These are phyloP conservation scores for Mucor indicus DNA, from an alignment of 371 early-diverging fungal species.

Conservation along the genomic window DNA sequence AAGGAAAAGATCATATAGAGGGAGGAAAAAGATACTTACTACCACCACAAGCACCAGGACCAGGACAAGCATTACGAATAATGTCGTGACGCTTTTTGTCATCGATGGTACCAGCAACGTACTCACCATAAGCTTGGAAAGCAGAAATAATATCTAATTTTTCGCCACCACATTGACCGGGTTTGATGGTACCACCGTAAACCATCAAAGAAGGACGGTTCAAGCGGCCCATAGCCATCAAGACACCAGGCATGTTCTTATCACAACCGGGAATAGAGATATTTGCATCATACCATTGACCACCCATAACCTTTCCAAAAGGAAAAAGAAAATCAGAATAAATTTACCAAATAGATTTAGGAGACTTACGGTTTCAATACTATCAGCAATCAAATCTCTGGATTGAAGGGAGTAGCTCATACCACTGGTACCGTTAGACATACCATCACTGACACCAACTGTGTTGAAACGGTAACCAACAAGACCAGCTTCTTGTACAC, in stretches of 20 bases:
- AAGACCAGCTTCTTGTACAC: conserved; percentile 84
- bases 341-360: neutral
- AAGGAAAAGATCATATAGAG: neutral
- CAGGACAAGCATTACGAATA: conserved; percentile 90
- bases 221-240: conserved; percentile 91
- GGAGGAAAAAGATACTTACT: conserved; percentile 32
- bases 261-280: conserved; percentile 88
- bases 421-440: conserved; percentile 93
- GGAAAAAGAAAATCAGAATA: neutral
- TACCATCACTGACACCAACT: conserved; percentile 96
- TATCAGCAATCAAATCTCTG: conserved; percentile 97
- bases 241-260: conserved; percentile 95
- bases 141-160: conserved; percentile 91
- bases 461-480: conserved; percentile 96
- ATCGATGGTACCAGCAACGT: conserved; percentile 81
- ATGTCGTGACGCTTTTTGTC: conserved; percentile 85
- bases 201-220: conserved; percentile 91
- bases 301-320: conserved; percentile 18
- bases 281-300: conserved; percentile 73
- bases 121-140: conserved; percentile 94
- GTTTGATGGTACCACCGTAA: conserved; percentile 86
- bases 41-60: conserved; percentile 97
- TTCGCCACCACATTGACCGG: conserved; percentile 66
- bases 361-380: conserved; percentile 88
- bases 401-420: conserved; percentile 96